Percentiles rank a stretch among this genome's conserved stretches.
Conservation (phyloP, 2,329 filamentous ascomycete species). For the Diaporthe citriasiana region DNA sequence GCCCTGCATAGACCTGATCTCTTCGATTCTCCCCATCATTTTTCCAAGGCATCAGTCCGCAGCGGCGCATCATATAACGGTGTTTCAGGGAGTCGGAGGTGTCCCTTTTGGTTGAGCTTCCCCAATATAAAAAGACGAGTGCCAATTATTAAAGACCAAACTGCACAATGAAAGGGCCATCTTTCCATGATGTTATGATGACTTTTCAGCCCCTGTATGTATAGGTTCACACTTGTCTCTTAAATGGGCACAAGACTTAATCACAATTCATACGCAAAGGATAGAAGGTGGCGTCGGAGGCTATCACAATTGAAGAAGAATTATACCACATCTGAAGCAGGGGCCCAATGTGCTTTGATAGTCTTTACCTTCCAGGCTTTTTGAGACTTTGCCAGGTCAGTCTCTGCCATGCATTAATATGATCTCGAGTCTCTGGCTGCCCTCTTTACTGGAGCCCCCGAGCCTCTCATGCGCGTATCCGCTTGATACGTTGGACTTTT, state of each 20-base stretch:
- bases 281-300: conserved; percentile 23
- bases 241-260: conserved; percentile 14
- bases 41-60: conserved; percentile 32
- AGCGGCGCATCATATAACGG: conserved; percentile 37
- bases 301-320: conserved; percentile 11
- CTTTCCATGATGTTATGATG: conserved; percentile 27
- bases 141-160: conserved; percentile 33
- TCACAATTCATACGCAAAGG: conserved; percentile 11
- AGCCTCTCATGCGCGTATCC: background rate
- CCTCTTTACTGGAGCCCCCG: background rate
- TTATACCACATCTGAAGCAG: background rate
- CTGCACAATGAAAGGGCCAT: conserved; percentile 23
- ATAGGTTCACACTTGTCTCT: conserved; percentile 37
- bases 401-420: background rate
- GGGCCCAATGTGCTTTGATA: background rate
- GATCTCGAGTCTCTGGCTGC: background rate
- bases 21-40: conserved; percentile 33
- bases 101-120: conserved; percentile 24
- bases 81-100: conserved; percentile 37
- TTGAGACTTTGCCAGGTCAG: background rate
- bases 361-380: background rate
- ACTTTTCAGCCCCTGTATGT: conserved; percentile 37
- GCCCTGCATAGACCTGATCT: conserved; percentile 26
- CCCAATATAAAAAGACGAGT: conserved; percentile 21
- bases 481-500: background rate